A percentile compares a stretch with the other conserved stretches of the same genome.
phyloP scores from a whole-genome alignment of 306 rosid species.

The Quercus parvula region DNA sequence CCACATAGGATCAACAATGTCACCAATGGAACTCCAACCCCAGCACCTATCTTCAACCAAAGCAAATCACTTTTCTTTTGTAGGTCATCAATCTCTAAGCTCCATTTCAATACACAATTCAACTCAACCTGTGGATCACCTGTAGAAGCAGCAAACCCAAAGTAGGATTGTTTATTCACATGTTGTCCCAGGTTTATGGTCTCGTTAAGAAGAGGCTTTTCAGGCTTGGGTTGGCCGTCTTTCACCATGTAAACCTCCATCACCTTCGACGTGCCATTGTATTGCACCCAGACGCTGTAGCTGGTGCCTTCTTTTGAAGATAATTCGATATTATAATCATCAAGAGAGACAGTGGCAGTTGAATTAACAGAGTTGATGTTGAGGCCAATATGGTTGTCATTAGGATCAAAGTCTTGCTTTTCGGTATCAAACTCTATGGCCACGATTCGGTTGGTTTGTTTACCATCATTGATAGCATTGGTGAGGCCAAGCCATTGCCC shows the following conservation, averaged over 20 bases:
- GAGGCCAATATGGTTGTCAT: conserved; percentile 41
- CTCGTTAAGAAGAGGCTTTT: conserved; percentile 25
- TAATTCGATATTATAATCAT: conserved; percentile 12
- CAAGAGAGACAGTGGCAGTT: conserved; percentile 13
- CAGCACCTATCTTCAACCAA: conserved; percentile 26
- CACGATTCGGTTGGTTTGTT: conserved; percentile 14
- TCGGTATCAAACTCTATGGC: conserved; percentile 47
- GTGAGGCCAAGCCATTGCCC: conserved; percentile 55
- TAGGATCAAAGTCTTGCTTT: conserved; percentile 38
- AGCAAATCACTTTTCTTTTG: neutral
- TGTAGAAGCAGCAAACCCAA: conserved; percentile 49
- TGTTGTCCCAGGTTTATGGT: conserved; percentile 21
- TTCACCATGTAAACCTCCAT: conserved; percentile 43
- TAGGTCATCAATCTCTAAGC: conserved; percentile 21
- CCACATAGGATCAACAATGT: conserved; percentile 7
- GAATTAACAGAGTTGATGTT: conserved; percentile 42
- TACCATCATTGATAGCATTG: conserved; percentile 31
- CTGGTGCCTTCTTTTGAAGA: neutral
- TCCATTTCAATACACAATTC: conserved; percentile 45
- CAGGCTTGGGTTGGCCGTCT: conserved; percentile 9
- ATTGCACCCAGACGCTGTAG: conserved; percentile 35
- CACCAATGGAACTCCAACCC: conserved; percentile 28
- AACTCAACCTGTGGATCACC: conserved; percentile 28
- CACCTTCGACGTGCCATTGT: conserved; percentile 30
- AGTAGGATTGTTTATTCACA: conserved; percentile 28